Evolutionary conservation across 1,284 basidiomycete species (phyloP), one percentile per base, ranked within the genome.

Genomic region (Mycena citricolor): DNA sequence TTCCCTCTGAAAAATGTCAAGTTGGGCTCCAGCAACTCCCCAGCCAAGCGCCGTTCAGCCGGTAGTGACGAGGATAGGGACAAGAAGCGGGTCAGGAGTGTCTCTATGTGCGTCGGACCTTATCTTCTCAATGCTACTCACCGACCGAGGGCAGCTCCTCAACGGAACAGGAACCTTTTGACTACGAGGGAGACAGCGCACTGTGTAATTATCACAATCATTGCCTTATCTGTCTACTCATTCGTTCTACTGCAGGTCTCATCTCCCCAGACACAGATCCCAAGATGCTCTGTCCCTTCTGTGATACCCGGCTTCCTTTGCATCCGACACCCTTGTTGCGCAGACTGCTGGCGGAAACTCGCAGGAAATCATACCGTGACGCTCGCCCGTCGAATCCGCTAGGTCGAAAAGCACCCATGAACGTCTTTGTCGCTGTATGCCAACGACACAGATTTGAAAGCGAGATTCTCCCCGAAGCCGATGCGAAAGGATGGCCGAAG

Each of bases 381-480:
- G 73, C 81, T 7, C 78, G 88, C 4, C 78, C 79, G 2, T 67
- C 71, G 14, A 90, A 90, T 54, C 71, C 76, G 4, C 62, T 77
- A 4, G 87, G 86, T 10, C 66, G 85, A 13, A 80, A 71, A 47
- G 85, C 85, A 1, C 72, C 79, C 0, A 64, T 85, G 21, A 62
- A 71, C 0, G 62, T 69, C 5, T 89, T 80, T 53, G 74, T 83
- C 32, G 68, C 71, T 4, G 72, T 83, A 2, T 90, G 88, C 55
- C 81, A 85, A 51, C 73, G 86, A 3, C 87, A 90, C 63, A 69
- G 73, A 6, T 89, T 89, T 52, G 88, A 90, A 61, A 72, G 67
- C 8, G 64, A 79, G 28, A 73, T 81, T 47, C 65, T 90, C 2
- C 88, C 88, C 0, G 70, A 79, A 47, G 87, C 87, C 8, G 67